Conservation (phyloP, 2,329 filamentous ascomycete genomes). For the Hortaea sp. region DNA sequence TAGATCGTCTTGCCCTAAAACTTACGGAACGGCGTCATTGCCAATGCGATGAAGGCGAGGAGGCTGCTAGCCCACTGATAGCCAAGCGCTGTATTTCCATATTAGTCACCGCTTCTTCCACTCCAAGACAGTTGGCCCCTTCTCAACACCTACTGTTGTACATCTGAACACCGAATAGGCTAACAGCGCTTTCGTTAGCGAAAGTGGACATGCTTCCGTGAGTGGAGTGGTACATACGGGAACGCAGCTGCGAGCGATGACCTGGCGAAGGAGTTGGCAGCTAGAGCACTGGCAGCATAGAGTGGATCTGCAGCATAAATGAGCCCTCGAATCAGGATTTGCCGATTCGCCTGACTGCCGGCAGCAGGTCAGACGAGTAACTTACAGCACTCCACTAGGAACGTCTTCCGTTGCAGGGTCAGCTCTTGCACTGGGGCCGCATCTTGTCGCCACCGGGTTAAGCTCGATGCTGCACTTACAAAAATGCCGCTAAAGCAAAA, state of each 20-base stretch:
- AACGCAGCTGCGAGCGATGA: conserved; percentile 40
- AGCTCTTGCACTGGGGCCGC: conserved; percentile 5
- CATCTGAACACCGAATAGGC: conserved; percentile 36
- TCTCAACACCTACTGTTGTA: conserved; percentile 35
- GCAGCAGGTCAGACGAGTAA: conserved; percentile 7
- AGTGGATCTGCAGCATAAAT: conserved; percentile 32
- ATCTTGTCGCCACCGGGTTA: conserved; percentile 1
- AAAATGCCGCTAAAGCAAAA: conserved; percentile 63
- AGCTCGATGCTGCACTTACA: conserved; percentile 8
- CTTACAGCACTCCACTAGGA: conserved; percentile 56
- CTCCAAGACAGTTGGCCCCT: conserved; percentile 2
- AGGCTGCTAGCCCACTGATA: conserved; percentile 42
- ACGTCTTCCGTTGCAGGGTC: conserved; percentile 53
- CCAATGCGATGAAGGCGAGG: conserved; percentile 38
- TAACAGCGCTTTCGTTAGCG: conserved; percentile 2
- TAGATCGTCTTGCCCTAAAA: conserved; percentile 1
- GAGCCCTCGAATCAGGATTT: neutral
- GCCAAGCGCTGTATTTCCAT: conserved; percentile 28
- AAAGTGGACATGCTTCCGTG: conserved; percentile 3
- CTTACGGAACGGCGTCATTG: conserved; percentile 36
- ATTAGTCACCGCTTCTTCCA: conserved; percentile 36
- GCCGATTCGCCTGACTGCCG: neutral
- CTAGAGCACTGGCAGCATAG: conserved; percentile 40
- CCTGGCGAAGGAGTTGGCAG: conserved; percentile 41
- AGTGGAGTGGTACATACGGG: conserved; percentile 17